A percentile compares a stretch with the other conserved stretches of the same genome.
phyloP scores from a whole-genome alignment of 192 early-diverging fungal genomes.

The Backusella morwellensis region DNA sequence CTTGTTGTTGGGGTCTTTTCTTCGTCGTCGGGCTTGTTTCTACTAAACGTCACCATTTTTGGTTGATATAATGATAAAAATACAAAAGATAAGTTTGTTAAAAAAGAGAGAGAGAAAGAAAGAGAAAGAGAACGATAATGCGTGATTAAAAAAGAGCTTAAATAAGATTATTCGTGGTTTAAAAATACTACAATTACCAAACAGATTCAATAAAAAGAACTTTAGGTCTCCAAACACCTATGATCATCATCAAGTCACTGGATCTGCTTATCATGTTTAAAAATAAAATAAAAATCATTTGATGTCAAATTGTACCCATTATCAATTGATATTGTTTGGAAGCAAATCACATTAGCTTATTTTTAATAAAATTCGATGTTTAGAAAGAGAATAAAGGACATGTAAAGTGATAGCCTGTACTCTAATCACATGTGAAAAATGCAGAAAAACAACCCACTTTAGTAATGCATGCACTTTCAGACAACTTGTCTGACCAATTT shows the following conservation, averaged over 20 bases:
- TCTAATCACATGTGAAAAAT: neutral
- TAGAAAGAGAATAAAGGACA: neutral
- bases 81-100: neutral
- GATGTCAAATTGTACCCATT: neutral
- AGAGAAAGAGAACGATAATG: neutral
- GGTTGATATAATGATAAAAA: neutral
- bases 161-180: neutral
- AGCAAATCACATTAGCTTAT: neutral
- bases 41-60: neutral
- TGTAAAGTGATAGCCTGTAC: neutral
- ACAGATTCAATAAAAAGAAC: neutral
- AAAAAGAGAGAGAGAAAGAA: neutral
- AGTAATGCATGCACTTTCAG: neutral
- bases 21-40: conserved; percentile 1
- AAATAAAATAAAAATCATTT: neutral
- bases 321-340: neutral
- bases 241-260: neutral
- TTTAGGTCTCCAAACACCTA: neutral
- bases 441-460: neutral
- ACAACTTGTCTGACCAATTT: neutral
- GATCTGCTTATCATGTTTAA: neutral
- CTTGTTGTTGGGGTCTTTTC: conserved; percentile 9
- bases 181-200: neutral
- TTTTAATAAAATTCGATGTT: neutral
- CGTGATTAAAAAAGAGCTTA: neutral